Conservation (phyloP, 108 stramenopile species). For the Discostella pseudostelligera region DNA sequence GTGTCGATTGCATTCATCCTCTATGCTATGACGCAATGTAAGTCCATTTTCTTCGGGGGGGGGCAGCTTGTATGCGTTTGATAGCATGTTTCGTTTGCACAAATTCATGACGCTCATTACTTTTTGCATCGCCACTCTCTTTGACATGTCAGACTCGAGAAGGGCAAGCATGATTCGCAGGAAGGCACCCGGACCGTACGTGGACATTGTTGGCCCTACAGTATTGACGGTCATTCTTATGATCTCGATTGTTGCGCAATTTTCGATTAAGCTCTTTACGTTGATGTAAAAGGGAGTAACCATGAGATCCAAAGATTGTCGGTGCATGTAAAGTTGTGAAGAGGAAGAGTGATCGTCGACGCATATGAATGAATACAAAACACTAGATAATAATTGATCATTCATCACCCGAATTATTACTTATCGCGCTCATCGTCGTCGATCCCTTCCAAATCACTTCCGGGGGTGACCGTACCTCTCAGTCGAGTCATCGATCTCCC, state of each 20-base stretch:
- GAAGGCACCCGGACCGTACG: conserved; percentile 88
- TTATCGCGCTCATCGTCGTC: no score
- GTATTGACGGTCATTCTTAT: conserved; percentile 82
- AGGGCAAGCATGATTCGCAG: conserved; percentile 83
- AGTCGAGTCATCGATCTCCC: no score
- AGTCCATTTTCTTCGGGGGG: conserved; percentile 11
- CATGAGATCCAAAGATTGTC: background rate
- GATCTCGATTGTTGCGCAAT: conserved; percentile 76
- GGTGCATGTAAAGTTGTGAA: background rate
- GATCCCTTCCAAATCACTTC: no score
- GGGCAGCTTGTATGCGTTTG: background rate
- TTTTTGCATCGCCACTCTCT: background rate
- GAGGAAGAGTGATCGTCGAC: background rate
- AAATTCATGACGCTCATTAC: background rate
- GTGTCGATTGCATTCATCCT: conserved; percentile 85
- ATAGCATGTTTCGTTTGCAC: background rate
- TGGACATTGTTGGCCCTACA: conserved; percentile 81
- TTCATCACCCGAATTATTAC: no score
- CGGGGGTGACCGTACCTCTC: no score
- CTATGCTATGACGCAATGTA: conserved; percentile 87
- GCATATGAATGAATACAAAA: background rate
- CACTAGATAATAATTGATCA: no score
- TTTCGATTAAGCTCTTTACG: conserved; percentile 76
- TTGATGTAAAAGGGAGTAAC: conserved; percentile 24
- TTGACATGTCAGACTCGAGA: conserved; percentile 47